These are phyloP conservation scores for Blastocystis sp. DNA, from an alignment of 352 stramenopile genomes.

Conservation along the genomic window DNA sequence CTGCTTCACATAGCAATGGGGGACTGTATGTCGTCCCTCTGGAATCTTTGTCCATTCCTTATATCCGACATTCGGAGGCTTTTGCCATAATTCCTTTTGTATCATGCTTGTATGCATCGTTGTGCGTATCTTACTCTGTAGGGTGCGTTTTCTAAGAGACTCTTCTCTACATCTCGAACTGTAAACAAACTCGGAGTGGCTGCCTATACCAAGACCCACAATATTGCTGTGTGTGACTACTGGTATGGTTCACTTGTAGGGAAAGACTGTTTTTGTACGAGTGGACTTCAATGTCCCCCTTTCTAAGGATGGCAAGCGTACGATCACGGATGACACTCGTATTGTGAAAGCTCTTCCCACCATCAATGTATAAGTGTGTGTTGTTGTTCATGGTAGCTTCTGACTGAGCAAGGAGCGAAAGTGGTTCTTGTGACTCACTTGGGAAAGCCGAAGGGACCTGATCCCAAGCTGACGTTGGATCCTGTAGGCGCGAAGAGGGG, in stretches of 20 bases:
- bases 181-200: conserved; percentile 55
- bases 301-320: conserved; percentile 83
- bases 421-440: conserved; percentile 96
- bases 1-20: neutral
- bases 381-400: conserved; percentile 74
- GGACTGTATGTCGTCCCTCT: neutral
- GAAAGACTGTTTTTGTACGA: conserved; percentile 94
- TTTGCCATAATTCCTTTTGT: neutral
- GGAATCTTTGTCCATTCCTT: no score
- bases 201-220: conserved; percentile 53
- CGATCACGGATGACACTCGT: conserved; percentile 93
- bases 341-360: conserved; percentile 91
- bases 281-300: conserved; percentile 99
- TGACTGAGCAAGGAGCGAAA: conserved; percentile 89
- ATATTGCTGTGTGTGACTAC: neutral
- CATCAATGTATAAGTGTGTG: conserved; percentile 67
- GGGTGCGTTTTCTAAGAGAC: conserved; percentile 57
- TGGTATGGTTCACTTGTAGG: conserved; percentile 61
- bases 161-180: conserved; percentile 41
- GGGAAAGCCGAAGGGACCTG: conserved; percentile 85
- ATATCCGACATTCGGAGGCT: neutral
- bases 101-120: conserved; percentile 26
- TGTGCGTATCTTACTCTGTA: neutral
- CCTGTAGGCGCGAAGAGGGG: conserved; percentile 72
- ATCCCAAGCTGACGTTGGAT: conserved; percentile 53